These are phyloP conservation scores for Pseudohyphozyma bogoriensis DNA, from an alignment of 768 basidiomycete genomes.

Conservation along the genomic window DNA sequence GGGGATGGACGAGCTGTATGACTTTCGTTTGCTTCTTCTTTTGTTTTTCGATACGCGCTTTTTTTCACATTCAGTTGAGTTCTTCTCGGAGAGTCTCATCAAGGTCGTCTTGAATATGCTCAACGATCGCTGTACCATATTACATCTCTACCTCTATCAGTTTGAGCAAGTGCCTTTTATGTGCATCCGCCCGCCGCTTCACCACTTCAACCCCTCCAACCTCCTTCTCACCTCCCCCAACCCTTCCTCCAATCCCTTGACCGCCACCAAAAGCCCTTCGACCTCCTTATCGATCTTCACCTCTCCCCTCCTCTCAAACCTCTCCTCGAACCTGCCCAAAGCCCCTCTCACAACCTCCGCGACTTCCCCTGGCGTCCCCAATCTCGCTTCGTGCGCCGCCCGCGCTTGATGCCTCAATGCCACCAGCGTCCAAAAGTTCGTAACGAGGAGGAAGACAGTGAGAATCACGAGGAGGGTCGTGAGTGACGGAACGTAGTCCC, in stretches of 20 bases:
- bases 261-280: not conserved
- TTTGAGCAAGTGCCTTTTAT: no score
- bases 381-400: not conserved
- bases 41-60: no score
- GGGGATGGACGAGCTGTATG: no score
- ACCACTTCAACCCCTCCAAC: not conserved
- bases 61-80: no score
- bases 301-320: not conserved
- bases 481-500: slow-evolving; percentile 10
- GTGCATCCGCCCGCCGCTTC: no score
- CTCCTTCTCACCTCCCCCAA: slow-evolving; percentile 8
- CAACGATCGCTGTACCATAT: no score
- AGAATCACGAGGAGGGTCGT: slow-evolving; percentile 50
- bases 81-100: no score
- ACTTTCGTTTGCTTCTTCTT: no score
- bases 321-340: slow-evolving; percentile 6
- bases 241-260: not conserved
- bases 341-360: slow-evolving; percentile 11
- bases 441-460: slow-evolving; percentile 59
- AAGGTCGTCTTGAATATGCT: no score
- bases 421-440: slow-evolving; percentile 59
- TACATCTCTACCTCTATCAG: no score
- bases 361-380: slow-evolving; percentile 18
- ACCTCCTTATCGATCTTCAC: not conserved
- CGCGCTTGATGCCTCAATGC: slow-evolving; percentile 20